Evolutionary conservation across 768 basidiomycete genomes (phyloP).

Genomic region (Crucibulum laeve): DNA sequence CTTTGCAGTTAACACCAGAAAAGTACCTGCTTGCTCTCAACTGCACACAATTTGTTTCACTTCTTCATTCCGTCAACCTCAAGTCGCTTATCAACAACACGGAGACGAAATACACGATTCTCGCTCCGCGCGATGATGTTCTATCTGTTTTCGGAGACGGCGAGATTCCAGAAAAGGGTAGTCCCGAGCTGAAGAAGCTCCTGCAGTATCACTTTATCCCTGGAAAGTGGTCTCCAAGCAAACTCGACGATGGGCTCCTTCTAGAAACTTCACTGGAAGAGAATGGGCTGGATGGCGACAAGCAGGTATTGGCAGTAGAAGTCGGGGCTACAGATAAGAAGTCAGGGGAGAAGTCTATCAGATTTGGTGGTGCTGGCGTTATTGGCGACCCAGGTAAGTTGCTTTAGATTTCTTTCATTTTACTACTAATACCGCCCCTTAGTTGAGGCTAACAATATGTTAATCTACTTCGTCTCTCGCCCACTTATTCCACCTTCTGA

Average conservation of each 20-base stretch:
- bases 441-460: constrained; percentile 73
- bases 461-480: constrained; percentile 87
- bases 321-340: constrained; percentile 50
- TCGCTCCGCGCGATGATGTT: constrained; percentile 89
- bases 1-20: constrained; percentile 84
- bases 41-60: constrained; percentile 85
- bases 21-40: constrained; percentile 92
- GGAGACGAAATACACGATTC: constrained; percentile 73
- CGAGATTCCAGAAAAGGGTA: constrained; percentile 61
- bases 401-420: background rate
- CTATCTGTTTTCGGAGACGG: constrained; percentile 50
- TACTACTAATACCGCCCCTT: constrained; percentile 6
- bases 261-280: constrained; percentile 78
- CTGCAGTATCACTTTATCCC: constrained; percentile 92
- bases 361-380: constrained; percentile 80
- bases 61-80: constrained; percentile 82
- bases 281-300: constrained; percentile 60
- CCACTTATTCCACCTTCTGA: constrained; percentile 82
- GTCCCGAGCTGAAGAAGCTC: constrained; percentile 63
- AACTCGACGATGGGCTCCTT: constrained; percentile 70
- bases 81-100: constrained; percentile 66
- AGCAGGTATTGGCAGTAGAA: constrained; percentile 67
- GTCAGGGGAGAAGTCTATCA: constrained; percentile 46
- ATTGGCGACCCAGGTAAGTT: constrained; percentile 72
- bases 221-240: constrained; percentile 66